Conservation (phyloP, 1,284 basidiomycete genomes). For the Ceratorhiza oryzae-sativae region DNA sequence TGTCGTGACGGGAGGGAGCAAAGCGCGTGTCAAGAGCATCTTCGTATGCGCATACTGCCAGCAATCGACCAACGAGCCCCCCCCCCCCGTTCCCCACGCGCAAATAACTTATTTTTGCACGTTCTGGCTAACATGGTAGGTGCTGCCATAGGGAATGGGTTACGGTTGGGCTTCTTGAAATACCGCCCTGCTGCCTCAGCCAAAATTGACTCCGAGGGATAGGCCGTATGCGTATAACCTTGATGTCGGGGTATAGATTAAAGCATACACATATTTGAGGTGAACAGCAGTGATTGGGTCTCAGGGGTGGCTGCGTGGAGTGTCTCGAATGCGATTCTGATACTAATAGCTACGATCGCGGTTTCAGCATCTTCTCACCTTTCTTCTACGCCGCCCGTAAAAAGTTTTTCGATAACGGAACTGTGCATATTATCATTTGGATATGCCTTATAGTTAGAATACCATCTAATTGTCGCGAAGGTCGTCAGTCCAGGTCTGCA, state of each 20-base stretch:
- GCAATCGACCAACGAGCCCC: not conserved
- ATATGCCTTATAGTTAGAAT: no score
- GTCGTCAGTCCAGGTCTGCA: no score
- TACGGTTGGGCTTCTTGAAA: not conserved
- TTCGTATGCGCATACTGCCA: not conserved
- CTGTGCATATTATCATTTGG: no score
- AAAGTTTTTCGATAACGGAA: no score
- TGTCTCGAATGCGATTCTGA: no score
- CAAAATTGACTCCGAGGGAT: slow-evolving; percentile 44
- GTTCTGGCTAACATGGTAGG: not conserved
- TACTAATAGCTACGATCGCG: no score
- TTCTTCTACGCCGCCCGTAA: no score
- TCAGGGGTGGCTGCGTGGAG: no score
- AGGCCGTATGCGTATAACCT: slow-evolving; percentile 40
- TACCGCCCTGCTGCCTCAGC: slow-evolving; percentile 43
- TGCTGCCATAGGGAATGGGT: not conserved
- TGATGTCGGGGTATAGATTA: slow-evolving; percentile 41
- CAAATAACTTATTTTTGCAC: not conserved
- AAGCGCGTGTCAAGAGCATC: not conserved
- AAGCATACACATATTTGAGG: slow-evolving; percentile 37
- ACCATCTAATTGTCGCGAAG: no score
- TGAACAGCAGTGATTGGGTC: slow-evolving; percentile 8
- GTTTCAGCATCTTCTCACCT: no score
- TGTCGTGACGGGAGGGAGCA: not conserved
- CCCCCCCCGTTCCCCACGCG: not conserved